Evolutionary conservation across 1,284 basidiomycete species (phyloP).

Genomic region (Singerocomus inundabilis): DNA sequence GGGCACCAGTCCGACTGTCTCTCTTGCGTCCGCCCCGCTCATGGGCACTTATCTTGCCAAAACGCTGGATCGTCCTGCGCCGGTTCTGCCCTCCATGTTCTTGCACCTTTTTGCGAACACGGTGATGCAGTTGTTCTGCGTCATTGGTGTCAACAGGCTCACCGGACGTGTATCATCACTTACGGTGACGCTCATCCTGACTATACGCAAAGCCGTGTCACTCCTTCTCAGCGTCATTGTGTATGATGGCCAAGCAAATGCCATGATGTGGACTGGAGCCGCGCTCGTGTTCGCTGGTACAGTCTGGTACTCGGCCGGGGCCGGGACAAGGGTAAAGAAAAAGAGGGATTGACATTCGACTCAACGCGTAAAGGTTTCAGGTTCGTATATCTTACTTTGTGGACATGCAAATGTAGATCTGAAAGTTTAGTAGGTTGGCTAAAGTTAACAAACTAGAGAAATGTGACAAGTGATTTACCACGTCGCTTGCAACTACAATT

Average conservation of each 20-base stretch:
- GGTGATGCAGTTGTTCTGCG: slow-evolving; percentile 83
- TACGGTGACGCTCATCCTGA: slow-evolving; percentile 85
- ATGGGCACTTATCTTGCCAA: slow-evolving; percentile 10
- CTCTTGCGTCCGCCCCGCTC: slow-evolving; percentile 24
- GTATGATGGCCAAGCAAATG: slow-evolving; percentile 28
- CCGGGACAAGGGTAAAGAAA: slow-evolving; percentile 17
- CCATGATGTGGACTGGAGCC: slow-evolving; percentile 66
- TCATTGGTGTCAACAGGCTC: slow-evolving; percentile 87
- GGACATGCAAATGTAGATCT: background rate
- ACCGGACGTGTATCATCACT: slow-evolving; percentile 77
- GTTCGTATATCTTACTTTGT: background rate
- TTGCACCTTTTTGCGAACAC: slow-evolving; percentile 76
- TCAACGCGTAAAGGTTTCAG: background rate
- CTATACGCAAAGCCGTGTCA: slow-evolving; percentile 87
- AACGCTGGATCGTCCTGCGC: slow-evolving; percentile 3
- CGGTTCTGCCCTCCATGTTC: slow-evolving; percentile 61
- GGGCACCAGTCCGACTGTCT: slow-evolving; percentile 41
- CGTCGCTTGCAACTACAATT: too few species aligned
- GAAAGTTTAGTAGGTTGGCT: too few species aligned
- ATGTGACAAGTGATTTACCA: too few species aligned
- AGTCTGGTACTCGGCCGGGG: slow-evolving; percentile 61
- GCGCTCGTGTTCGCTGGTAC: slow-evolving; percentile 71
- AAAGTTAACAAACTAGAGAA: too few species aligned
- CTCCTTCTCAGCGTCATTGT: slow-evolving; percentile 72
- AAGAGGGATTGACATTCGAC: slow-evolving; percentile 26